phyloP scores from a whole-genome alignment of 768 basidiomycete species.

The Rhodosporidiobolus odoratus region DNA sequence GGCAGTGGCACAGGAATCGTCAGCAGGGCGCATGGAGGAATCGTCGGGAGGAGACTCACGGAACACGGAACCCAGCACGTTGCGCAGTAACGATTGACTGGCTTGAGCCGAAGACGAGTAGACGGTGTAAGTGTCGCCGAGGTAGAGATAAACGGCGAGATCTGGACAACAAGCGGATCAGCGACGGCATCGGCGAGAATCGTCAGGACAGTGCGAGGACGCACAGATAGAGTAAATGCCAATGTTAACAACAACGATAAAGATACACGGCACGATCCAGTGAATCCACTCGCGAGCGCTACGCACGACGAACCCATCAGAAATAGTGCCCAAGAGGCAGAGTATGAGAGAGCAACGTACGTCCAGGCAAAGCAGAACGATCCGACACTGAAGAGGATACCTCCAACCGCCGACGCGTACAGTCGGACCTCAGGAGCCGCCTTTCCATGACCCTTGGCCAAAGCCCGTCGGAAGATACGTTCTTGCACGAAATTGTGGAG shows the following conservation, averaged over 20 bases:
- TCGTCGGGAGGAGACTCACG: neutral
- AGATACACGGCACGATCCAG: constrained; percentile 38
- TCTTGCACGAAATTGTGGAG: constrained; percentile 30
- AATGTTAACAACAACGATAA: constrained; percentile 10
- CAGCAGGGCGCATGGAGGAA: neutral
- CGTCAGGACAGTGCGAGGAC: neutral
- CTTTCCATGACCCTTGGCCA: constrained; percentile 30
- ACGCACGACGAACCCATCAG: neutral
- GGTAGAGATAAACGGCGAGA: constrained; percentile 29
- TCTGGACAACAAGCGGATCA: constrained; percentile 11
- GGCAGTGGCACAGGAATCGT: neutral
- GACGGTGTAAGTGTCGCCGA: constrained; percentile 31
- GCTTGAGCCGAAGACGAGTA: constrained; percentile 34
- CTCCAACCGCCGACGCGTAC: constrained; percentile 31
- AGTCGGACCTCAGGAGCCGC: constrained; percentile 40
- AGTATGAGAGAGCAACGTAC: neutral
- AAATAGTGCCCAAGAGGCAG: neutral
- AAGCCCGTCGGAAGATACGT: constrained; percentile 18
- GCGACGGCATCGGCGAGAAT: neutral
- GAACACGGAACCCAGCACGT: constrained; percentile 23
- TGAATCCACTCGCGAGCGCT: constrained; percentile 37
- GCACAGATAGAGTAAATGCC: constrained; percentile 5
- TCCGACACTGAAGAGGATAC: constrained; percentile 25
- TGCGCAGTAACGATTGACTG: constrained; percentile 29
- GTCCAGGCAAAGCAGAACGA: constrained; percentile 38